Evolutionary conservation across 257 asterid species (phyloP).

Genomic region (Coffea eugenioides): DNA sequence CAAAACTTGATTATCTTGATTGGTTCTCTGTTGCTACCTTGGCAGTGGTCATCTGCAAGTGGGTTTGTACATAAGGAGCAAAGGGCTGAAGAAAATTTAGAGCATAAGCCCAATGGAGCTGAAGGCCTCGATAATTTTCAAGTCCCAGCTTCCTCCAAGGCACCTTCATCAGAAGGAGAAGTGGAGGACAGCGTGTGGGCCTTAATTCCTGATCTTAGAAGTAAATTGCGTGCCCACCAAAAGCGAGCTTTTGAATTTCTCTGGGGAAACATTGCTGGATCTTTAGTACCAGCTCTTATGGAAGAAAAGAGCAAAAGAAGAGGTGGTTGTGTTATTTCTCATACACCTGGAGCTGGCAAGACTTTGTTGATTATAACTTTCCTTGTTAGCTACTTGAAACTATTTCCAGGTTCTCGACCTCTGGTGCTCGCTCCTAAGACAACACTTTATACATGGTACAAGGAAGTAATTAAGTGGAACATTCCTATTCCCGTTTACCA

Average conservation of each 20-base stretch:
- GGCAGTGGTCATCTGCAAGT: slow-evolving; percentile 44
- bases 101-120: slow-evolving; percentile 36
- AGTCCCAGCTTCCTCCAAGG: slow-evolving; percentile 50
- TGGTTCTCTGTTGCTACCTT: slow-evolving; percentile 5
- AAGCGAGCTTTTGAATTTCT: slow-evolving; percentile 85
- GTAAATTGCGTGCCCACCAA: slow-evolving; percentile 69
- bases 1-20: neutral
- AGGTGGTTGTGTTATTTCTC: slow-evolving; percentile 97
- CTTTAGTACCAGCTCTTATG: slow-evolving; percentile 72
- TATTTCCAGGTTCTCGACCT: slow-evolving; percentile 91
- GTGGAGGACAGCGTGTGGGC: slow-evolving; percentile 82
- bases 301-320: slow-evolving; percentile 53
- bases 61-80: slow-evolving; percentile 53
- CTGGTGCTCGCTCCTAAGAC: slow-evolving; percentile 96
- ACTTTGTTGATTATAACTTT: slow-evolving; percentile 87
- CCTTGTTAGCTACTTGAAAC: slow-evolving; percentile 85
- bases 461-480: slow-evolving; percentile 93
- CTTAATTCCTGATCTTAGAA: slow-evolving; percentile 74
- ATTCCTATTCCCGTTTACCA: slow-evolving; percentile 94
- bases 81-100: slow-evolving; percentile 46
- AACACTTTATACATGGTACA: slow-evolving; percentile 93
- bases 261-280: slow-evolving; percentile 94
- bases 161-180: slow-evolving; percentile 47
- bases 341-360: slow-evolving; percentile 97
- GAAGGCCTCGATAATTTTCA: slow-evolving; percentile 39